Evolutionary conservation across 352 stramenopile species (phyloP), one percentile per base, ranked within the genome.

Genomic region (Phytophthora pseudosyringae): DNA sequence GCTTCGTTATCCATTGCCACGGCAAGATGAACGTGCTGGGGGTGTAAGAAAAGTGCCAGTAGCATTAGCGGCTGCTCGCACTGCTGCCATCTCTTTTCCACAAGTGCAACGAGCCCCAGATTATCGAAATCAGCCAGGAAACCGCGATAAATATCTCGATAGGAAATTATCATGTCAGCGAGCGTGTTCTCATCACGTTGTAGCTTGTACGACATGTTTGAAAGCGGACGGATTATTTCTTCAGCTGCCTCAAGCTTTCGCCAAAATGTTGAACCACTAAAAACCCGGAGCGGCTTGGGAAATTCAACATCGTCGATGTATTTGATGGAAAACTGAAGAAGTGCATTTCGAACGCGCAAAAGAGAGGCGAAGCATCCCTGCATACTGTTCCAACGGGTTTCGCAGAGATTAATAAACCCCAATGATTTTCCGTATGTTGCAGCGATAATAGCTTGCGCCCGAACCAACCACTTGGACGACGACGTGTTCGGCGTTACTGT

Each of bases 31-130:
- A 58, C 50, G 35, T 59, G 51, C 5, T 16, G 26, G 3, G 39
- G 51, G 12, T 59, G 39, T 21, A 59, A 35, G n/a, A 49, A 59
- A 31, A 59, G 16, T 5, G 51, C 51, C 11, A 59, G 5, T 3
- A 59, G 4, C 39, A 59, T 50, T 49, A 59, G 8, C 4, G 51
- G 38, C 26, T 59, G 51, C 26, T 59, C 39, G 25, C 51, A 59
- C 12, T 50, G 29, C 13, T 40, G 51, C 39, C 51, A 59, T 21
- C 51, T 40, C 18, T n/a, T 59, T 59, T 59, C 39, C n/a, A 33
- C 29, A 1, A 59, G 15, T n/a, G 28, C 16, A 13, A 50, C 38
- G 10, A 48, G 25, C 41, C 32, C 41, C 41, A 33, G 7, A 16
- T 35, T 33, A 11, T 33, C 4, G 8, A 48, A 33, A 18, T 48